These are phyloP conservation scores for Lycium barbarum DNA, from an alignment of 257 asterid genomes.

Conservation along the genomic window DNA sequence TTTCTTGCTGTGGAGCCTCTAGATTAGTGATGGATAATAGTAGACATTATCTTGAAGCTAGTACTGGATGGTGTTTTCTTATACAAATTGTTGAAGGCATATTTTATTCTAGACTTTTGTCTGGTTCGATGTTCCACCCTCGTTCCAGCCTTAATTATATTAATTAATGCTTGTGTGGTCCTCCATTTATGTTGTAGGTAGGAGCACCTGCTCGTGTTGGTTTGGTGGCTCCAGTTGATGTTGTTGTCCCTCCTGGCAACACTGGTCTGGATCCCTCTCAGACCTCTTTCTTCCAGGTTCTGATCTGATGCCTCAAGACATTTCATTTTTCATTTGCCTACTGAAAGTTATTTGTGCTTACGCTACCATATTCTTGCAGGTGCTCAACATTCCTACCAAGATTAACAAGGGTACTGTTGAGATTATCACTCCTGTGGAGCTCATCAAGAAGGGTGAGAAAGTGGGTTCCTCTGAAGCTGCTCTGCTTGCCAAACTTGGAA, in stretches of 20 bases:
- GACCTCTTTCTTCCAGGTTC: conserved; percentile 96
- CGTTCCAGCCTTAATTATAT: background rate
- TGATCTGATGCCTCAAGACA: background rate
- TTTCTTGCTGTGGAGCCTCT: background rate
- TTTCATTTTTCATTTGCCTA: no score
- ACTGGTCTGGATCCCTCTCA: conserved; percentile 97
- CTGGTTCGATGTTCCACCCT: background rate
- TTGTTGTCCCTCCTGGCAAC: conserved; percentile 94
- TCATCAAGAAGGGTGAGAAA: conserved; percentile 93
- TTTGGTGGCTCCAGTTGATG: conserved; percentile 90
- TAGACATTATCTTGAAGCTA: background rate
- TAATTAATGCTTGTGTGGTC: background rate
- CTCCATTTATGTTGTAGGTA: conserved; percentile 53
- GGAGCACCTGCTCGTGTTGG: conserved; percentile 99
- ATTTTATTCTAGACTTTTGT: background rate
- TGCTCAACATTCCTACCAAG: conserved; percentile 93
- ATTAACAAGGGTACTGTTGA: conserved; percentile 99
- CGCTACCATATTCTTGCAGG: conserved; percentile 42
- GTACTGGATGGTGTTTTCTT: background rate
- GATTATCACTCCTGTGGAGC: conserved; percentile 95
- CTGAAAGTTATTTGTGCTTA: background rate
- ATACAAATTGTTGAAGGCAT: background rate
- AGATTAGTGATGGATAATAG: background rate
- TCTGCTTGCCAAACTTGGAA: conserved; percentile 85
- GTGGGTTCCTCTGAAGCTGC: conserved; percentile 99